Base-by-base conservation (phyloP, 2,329 filamentous ascomycete species). In the Colletotrichum orchidophilum region DNA sequence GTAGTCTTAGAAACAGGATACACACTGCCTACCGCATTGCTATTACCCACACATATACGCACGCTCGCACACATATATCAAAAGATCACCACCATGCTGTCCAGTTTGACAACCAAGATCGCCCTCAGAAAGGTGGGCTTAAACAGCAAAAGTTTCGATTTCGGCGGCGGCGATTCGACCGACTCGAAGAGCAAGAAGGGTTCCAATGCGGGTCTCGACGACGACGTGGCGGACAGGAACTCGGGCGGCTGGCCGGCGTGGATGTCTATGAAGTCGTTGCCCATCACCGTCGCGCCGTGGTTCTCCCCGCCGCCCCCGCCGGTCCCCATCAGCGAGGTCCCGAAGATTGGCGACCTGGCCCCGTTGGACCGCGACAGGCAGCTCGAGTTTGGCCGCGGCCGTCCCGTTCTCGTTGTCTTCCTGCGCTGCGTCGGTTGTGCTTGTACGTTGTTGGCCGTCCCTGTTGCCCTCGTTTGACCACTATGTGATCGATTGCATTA, bases 101-200 rank as follows among this genome's bases (percentile, higher is more conserved):
- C 85, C 75, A 86, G 82, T 73, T 80, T 91, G 67, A 84, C 85
- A 18, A 87, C 88, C 55, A 90, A 90, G 79, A 80, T 90, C 73
- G 88, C 88, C 72, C 82, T 91, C 74, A 87, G 84, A 74, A 89
- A 88, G 77, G 84, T 84, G 61, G 88, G 88, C 76, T 78, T 90
- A 65, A 83, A 86, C 49, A 85, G 82, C 78, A 81, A 89, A 74
- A 79, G 84, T 57, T 80, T 90, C 66, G 81, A 86, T 77, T 81
- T 85, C 71, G 76, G 78, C 63, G 74, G 69, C 24, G 69, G 71
- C 54, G 76, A 76, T 55, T 78, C 79, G 63, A 76, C 80, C 46
- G 80, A 78, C 73, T 71, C 78, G 60, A 82, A 80, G 69, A 75
- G 74, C 35, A 78, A 75, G 55, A 62, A 73, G 42, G 74, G 74